These are phyloP conservation scores for Ceratocystis cacaofunesta DNA, from an alignment of 2,329 filamentous ascomycete genomes.

Conservation along the genomic window DNA sequence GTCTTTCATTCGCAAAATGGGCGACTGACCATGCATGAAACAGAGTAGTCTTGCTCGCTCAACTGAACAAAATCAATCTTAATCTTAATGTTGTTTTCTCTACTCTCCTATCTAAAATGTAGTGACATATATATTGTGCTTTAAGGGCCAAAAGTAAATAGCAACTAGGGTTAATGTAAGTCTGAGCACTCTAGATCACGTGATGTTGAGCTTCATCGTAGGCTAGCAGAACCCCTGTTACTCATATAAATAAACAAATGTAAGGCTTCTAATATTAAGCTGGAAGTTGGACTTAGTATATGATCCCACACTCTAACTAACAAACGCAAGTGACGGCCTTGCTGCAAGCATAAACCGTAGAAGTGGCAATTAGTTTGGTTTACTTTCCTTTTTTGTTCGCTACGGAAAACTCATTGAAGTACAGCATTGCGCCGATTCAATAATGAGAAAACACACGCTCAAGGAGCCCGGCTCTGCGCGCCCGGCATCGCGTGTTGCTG, in stretches of 20 bases:
- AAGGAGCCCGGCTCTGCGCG: constrained; percentile 14
- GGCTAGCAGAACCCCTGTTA: not conserved
- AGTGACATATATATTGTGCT: not conserved
- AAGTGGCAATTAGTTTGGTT: not conserved
- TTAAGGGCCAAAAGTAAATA: not conserved
- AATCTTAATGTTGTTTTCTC: not conserved
- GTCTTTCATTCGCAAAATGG: not conserved
- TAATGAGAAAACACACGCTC: constrained; percentile 12
- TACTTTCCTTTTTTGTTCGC: not conserved
- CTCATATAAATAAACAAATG: not conserved
- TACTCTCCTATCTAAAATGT: not conserved
- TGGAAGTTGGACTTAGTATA: not conserved
- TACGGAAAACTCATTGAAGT: not conserved
- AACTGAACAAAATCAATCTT: not conserved
- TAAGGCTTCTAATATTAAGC: not conserved
- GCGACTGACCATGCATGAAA: not conserved
- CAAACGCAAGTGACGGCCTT: too few relatives aligned
- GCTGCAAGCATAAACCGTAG: too few relatives aligned
- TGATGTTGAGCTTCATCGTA: not conserved
- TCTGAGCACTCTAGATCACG: not conserved
- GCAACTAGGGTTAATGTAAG: not conserved
- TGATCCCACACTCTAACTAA: too few relatives aligned
- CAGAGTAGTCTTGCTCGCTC: not conserved
- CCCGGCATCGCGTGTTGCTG: constrained; percentile 15
- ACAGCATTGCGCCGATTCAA: not conserved